Evolutionary conservation across 2,329 filamentous ascomycete species (phyloP), one percentile per base, ranked within the genome.

Genomic region (Microdochium trichocladiopsis): DNA sequence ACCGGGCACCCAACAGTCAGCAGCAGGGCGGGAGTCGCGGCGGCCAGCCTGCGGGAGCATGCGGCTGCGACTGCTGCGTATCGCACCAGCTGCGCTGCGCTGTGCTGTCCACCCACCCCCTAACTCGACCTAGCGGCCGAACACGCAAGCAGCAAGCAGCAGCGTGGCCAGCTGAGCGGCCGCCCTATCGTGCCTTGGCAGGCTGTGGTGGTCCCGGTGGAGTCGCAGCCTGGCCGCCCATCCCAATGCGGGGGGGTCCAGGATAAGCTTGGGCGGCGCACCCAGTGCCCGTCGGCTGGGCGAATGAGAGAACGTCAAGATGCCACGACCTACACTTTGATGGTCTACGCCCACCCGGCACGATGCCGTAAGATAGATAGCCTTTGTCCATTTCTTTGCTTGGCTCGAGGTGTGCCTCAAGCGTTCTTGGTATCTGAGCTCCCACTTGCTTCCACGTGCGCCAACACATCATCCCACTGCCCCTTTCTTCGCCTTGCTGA

Each of bases 341-440:
- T 45, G 41, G 41, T 45, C 41, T 45, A 22, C 41, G 41, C 41
- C 41, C 41, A 45, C 41, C 52, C 58, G 56, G 49, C 54, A 56
- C 51, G 53, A 36, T 22, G 47, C 49, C 33, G 51, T 50, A 51
- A 55, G 41, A 41, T 52, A 72, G 66, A 64, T 66, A 69, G 66
- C 68, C 74, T 64, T 71, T 68, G 66, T 71, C 66, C 66, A 65
- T 71, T 66, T 68, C 73, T 74, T 73, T 72, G 69, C 67, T 71
- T 14, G 3, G 41, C 41, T 22, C 41, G 21, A 45, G 41, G 41
- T 45, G 41, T 45, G 16, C 41, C 41, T 18, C 41, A 33, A 49
- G 47, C 31, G 25, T 52, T 47, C 49, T 55, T 37, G 36, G 18
- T 52, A 51, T 43, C 48, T 45, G 11, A 45, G 21, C 41, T 22